A percentile compares a stretch with the other conserved stretches of the same genome.
These are phyloP conservation scores for Styphnolobium japonicum DNA, from an alignment of 306 rosid species.

Conservation along the genomic window DNA sequence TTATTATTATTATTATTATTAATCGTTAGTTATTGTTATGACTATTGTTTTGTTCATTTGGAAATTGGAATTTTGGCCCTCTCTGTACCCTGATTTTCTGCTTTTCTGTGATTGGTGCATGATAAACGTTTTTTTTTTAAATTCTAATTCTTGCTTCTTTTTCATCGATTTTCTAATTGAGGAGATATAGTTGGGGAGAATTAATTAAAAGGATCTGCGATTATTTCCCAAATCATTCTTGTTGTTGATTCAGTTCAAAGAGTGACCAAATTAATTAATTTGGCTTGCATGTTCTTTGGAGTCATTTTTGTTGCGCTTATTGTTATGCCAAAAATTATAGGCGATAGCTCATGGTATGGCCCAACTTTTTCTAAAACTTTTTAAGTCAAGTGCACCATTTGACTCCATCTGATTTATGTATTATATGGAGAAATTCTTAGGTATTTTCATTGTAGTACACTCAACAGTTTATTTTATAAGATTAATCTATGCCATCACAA, in stretches of 20 bases:
- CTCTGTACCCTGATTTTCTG: not conserved
- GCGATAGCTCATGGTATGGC: not conserved
- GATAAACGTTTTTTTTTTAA: not conserved
- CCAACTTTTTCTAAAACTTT: too few species aligned
- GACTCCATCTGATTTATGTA: too few species aligned
- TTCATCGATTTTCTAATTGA: not conserved
- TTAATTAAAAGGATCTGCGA: too few species aligned
- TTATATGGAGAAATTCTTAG: too few species aligned
- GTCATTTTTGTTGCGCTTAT: not conserved
- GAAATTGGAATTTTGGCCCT: too few species aligned
- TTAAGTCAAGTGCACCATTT: too few species aligned
- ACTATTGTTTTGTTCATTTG: too few species aligned
- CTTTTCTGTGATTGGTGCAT: not conserved
- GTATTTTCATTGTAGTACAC: too few species aligned
- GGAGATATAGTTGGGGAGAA: not conserved
- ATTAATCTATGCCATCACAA: too few species aligned
- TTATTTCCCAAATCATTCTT: too few species aligned
- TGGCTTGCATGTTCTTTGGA: not conserved
- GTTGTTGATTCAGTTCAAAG: not conserved
- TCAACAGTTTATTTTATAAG: too few species aligned
- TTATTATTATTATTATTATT: too few species aligned
- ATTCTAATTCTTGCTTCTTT: not conserved
- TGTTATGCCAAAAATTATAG: not conserved
- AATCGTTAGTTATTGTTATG: not conserved
- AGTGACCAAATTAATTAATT: not conserved